Percentiles rank a stretch among this genome's conserved stretches.
Conservation (phyloP, 2,329 filamentous ascomycete species). For the Myrmaecium sp. region DNA sequence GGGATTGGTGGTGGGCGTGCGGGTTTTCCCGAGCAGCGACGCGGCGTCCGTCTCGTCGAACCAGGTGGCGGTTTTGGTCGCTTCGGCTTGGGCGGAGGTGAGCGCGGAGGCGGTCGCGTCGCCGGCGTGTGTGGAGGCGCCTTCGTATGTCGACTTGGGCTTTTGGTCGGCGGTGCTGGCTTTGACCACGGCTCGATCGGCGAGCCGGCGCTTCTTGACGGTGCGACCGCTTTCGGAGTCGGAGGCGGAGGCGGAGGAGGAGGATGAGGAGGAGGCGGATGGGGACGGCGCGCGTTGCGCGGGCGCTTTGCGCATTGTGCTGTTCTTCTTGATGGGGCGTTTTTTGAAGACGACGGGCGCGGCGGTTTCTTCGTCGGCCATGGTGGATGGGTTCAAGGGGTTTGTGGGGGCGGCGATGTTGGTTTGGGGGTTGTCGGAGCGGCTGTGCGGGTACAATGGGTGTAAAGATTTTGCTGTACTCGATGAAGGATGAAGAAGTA, state of each 20-base stretch:
- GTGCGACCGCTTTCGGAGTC: conserved; percentile 64
- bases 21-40: conserved; percentile 40
- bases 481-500: too few species aligned
- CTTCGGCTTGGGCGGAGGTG: conserved; percentile 60
- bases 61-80: conserved; percentile 81
- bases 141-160: conserved; percentile 19
- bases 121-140: conserved; percentile 39
- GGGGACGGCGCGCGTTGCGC: conserved; percentile 69
- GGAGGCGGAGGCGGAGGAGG: conserved; percentile 43
- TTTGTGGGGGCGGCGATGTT: too few species aligned
- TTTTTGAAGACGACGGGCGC: conserved; percentile 67
- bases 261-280: conserved; percentile 31
- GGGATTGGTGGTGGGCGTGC: too few species aligned
- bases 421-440: too few species aligned
- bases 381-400: conserved; percentile 8
- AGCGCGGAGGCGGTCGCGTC: conserved; percentile 44
- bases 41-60: conserved; percentile 51
- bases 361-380: conserved; percentile 16
- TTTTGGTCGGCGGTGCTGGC: conserved; percentile 42
- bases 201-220: conserved; percentile 64
- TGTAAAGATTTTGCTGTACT: too few species aligned
- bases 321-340: conserved; percentile 57
- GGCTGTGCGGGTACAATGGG: too few species aligned
- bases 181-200: conserved; percentile 45
- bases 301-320: conserved; percentile 64